Conservation (phyloP, 805 yeast genomes). For the Wickerhamiella cacticola region DNA sequence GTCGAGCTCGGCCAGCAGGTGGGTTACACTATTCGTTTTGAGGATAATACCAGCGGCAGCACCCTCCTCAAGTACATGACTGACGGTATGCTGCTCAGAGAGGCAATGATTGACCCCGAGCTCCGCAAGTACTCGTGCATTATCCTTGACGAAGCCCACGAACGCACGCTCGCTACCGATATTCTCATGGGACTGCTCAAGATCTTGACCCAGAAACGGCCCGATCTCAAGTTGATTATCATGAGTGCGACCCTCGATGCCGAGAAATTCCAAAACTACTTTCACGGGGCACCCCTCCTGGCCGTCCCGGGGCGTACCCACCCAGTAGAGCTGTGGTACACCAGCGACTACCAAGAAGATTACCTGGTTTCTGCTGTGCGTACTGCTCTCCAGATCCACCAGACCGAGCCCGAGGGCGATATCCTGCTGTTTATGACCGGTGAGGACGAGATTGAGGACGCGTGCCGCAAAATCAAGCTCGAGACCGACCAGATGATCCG, state of each 20-base stretch:
- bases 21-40: conserved; percentile 91
- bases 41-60: conserved; percentile 66
- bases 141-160: conserved; percentile 95
- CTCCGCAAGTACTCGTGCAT: conserved; percentile 73
- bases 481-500: conserved; percentile 83
- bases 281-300: conserved; percentile 80
- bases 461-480: conserved; percentile 72
- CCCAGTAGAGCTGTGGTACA: conserved; percentile 93
- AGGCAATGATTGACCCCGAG: conserved; percentile 93
- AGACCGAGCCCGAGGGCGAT: conserved; percentile 86
- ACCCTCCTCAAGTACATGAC: conserved; percentile 93
- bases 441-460: conserved; percentile 97
- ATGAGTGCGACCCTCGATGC: conserved; percentile 99
- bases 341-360: conserved; percentile 93
- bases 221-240: conserved; percentile 80
- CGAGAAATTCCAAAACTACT: conserved; percentile 83
- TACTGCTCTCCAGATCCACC: conserved; percentile 43
- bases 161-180: conserved; percentile 92
- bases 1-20: conserved; percentile 86
- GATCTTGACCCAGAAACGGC: conserved; percentile 65
- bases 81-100: conserved; percentile 95
- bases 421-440: conserved; percentile 80
- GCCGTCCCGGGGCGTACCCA: conserved; percentile 98
- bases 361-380: conserved; percentile 90
- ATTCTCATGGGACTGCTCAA: conserved; percentile 89